Evolutionary conservation across 768 basidiomycete species (phyloP), one percentile per base, ranked within the genome.

Genomic region (Tremella fuciformis): DNA sequence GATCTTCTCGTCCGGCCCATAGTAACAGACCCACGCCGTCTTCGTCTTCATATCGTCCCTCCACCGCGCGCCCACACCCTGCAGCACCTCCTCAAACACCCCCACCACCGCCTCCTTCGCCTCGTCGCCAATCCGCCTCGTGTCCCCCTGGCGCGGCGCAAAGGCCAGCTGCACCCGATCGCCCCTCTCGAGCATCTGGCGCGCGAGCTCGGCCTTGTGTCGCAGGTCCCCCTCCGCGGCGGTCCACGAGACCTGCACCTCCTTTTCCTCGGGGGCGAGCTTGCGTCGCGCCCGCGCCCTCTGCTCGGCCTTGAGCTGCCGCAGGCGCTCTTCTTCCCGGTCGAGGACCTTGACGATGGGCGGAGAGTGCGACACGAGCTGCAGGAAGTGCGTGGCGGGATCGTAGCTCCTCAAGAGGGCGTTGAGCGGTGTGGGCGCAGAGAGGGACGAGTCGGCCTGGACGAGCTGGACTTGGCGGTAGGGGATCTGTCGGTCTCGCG

Each of bases 241-340:
- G n/a, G 63, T 62, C 75, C 75, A 76, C n/a, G 66, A 64, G 4
- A 76, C 63, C 50, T 74, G 73, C 24, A 76, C 65, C 50, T 74
- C 71, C 48, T 69, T 70, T 34, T 69, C 69, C 50, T 73, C 67
- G 13, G 64, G 48, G 1, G 56, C 65, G n/a, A 61, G 55, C 34
- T 63, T 64, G 2, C 59, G 53, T 25, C 57, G 52, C 40, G 63
- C 25, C 24, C 62, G 64, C 2, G 60, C 61, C 52, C 69, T 68
- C 13, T 60, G 61, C 46, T 74, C 65, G 2, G 50, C 39, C 11
- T 44, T 50, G 15, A 59, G 47, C 11, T 59, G 63, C 41, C 63
- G 62, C 24, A 58, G 49, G 16, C 59, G 42, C 22, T 66, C 57
- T n/a, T 60, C 71, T 19, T 64, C 58, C 13, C 62, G 62, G n/a